Evolutionary conservation across 192 early-diverging fungal genomes (phyloP).

Genomic region (Gryganskiella cystojenkinii): DNA sequence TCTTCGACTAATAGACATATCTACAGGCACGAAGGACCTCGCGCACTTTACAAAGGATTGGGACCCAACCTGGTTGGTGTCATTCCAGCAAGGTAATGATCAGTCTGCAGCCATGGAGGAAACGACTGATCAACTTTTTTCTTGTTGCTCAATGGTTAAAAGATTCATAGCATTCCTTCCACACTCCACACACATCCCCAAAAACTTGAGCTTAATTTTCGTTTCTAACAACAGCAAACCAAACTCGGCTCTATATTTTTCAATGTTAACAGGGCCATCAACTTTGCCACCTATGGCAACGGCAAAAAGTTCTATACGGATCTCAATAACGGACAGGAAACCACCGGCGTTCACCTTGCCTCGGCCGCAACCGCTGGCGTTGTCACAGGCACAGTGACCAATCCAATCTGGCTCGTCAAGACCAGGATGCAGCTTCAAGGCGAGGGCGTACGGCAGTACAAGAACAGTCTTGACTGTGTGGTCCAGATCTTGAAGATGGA

Average conservation of each 20-base stretch:
- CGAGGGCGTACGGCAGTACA: constrained; percentile 62
- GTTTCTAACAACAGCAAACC: too few species aligned
- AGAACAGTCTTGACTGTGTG: constrained; percentile 84
- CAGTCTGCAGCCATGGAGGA: background rate
- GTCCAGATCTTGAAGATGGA: constrained; percentile 77
- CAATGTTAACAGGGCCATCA: constrained; percentile 79
- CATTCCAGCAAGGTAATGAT: constrained; percentile 86
- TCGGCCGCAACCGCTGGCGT: constrained; percentile 81
- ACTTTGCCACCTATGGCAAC: constrained; percentile 94
- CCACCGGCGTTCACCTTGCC: constrained; percentile 80
- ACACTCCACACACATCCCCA: too few species aligned
- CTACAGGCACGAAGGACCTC: constrained; percentile 79
- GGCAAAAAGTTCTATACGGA: constrained; percentile 84
- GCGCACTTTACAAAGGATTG: constrained; percentile 93
- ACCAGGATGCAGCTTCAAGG: constrained; percentile 93
- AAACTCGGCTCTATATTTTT: background rate
- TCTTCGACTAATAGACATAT: constrained; percentile 57
- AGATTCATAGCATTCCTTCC: too few species aligned
- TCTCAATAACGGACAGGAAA: constrained; percentile 82
- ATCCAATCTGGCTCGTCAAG: constrained; percentile 98
- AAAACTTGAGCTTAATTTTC: too few species aligned
- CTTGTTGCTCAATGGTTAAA: background rate
- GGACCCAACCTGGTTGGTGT: constrained; percentile 94
- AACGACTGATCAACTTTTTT: background rate
- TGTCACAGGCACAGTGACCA: constrained; percentile 85